phyloP scores from a whole-genome alignment of 1,284 basidiomycete genomes.

The Dichomitus squalens region DNA sequence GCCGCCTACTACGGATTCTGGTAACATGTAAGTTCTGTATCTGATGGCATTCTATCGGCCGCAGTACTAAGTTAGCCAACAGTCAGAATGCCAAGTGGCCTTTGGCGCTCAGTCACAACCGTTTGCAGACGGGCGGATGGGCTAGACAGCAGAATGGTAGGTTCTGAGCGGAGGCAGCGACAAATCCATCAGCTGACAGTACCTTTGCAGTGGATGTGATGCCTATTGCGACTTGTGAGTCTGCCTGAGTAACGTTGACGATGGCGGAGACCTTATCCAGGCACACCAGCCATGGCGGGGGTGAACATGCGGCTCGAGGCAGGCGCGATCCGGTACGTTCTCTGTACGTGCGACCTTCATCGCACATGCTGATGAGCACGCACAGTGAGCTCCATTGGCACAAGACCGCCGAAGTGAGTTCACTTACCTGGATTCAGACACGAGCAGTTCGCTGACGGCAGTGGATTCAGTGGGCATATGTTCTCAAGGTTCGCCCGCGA shows the following conservation, averaged over 20 bases:
- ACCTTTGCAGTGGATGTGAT: conserved; percentile 50
- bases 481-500: conserved; percentile 47
- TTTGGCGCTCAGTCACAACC: conserved; percentile 68
- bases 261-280: conserved; percentile 2
- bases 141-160: conserved; percentile 67
- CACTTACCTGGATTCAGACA: neutral
- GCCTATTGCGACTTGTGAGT: conserved; percentile 60
- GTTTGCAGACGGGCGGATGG: conserved; percentile 73
- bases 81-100: conserved; percentile 73
- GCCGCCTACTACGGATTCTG: conserved; percentile 66
- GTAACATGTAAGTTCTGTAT: conserved; percentile 50
- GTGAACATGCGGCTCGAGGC: conserved; percentile 72
- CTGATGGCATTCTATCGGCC: neutral
- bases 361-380: neutral
- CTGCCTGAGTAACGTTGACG: neutral
- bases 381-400: conserved; percentile 76
- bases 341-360: neutral
- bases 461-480: conserved; percentile 59
- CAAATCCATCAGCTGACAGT: neutral
- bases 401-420: conserved; percentile 59
- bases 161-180: conserved; percentile 15
- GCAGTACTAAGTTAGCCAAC: neutral
- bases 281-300: conserved; percentile 54
- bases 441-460: conserved; percentile 11
- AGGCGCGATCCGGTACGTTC: conserved; percentile 59